phyloP scores from a whole-genome alignment of 306 rosid genomes.

The Cicer pinnatifidum region DNA sequence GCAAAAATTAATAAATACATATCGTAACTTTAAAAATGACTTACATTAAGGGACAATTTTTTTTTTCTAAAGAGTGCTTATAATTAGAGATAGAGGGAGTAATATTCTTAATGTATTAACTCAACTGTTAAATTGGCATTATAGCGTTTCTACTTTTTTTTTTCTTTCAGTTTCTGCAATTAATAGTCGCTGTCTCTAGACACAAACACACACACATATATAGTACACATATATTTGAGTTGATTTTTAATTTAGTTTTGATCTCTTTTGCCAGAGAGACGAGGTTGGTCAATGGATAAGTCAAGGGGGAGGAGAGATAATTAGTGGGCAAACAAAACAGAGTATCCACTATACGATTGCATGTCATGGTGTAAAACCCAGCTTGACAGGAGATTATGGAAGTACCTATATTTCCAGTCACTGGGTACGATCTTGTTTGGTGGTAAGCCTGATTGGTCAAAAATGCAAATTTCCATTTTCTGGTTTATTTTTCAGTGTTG shows the following conservation, averaged over 20 bases:
- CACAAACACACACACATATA: background rate
- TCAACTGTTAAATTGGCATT: constrained; percentile 27
- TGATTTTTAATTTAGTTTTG: constrained; percentile 41
- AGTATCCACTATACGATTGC: constrained; percentile 68
- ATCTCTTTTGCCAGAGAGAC: constrained; percentile 64
- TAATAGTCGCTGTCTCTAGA: constrained; percentile 22
- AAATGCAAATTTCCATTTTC: constrained; percentile 40
- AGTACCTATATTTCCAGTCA: constrained; percentile 73
- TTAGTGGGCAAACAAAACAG: constrained; percentile 55
- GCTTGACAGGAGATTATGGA: constrained; percentile 42
- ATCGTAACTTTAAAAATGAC: too few relatives aligned
- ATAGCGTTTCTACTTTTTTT: constrained; percentile 1
- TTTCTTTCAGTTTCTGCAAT: constrained; percentile 5
- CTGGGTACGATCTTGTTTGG: constrained; percentile 90
- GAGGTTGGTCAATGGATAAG: constrained; percentile 84
- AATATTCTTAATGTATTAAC: constrained; percentile 29
- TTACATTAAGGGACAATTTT: too few relatives aligned
- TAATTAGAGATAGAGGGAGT: too few relatives aligned
- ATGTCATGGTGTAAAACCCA: constrained; percentile 73
- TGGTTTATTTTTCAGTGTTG: constrained; percentile 34
- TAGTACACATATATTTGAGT: constrained; percentile 6
- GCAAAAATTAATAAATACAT: too few relatives aligned
- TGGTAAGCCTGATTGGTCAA: constrained; percentile 56
- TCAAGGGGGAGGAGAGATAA: constrained; percentile 83
- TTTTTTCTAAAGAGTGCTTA: too few relatives aligned